phyloP scores from a whole-genome alignment of 2,329 filamentous ascomycete species.

The Alternaria sp. region DNA sequence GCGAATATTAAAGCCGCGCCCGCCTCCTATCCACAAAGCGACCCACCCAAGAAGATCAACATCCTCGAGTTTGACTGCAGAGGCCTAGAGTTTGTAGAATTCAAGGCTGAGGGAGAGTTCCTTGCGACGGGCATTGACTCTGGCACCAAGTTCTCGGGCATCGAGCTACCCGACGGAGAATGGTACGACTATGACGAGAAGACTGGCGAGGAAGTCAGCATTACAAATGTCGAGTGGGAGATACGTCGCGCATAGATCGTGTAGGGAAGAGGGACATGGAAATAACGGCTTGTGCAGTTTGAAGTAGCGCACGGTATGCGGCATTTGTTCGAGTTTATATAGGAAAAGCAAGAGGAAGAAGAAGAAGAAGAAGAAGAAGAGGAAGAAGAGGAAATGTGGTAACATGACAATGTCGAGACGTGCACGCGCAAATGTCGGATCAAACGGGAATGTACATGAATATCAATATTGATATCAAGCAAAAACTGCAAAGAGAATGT shows the following conservation, averaged over 20 bases:
- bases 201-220: slow-evolving; percentile 86
- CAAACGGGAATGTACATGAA: neutral
- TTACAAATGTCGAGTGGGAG: slow-evolving; percentile 88
- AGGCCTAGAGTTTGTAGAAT: slow-evolving; percentile 89
- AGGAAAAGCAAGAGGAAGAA: neutral
- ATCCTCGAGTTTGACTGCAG: slow-evolving; percentile 93
- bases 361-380: no score
- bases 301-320: neutral
- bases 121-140: slow-evolving; percentile 83
- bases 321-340: neutral
- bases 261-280: neutral
- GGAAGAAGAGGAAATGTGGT: neutral
- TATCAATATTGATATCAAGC: neutral
- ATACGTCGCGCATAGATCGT: slow-evolving; percentile 70
- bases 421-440: neutral
- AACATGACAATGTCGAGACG: neutral
- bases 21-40: slow-evolving; percentile 72
- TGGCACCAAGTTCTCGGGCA: slow-evolving; percentile 77
- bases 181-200: slow-evolving; percentile 99
- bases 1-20: slow-evolving; percentile 82
- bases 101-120: slow-evolving; percentile 95
- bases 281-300: no score
- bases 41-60: slow-evolving; percentile 77
- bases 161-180: slow-evolving; percentile 88
- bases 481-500: neutral